Evolutionary conservation across 176 grass and related monocot species (phyloP).

Genomic region (Triticum aestivum): IWGSC_CS_RefSeq_v2.1 NC_057794.1:4110873-4111372

Average conservation of each 20-base stretch:
- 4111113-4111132: slow-evolving; percentile 18
- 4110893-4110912: background rate
- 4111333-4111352: background rate
- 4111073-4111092: slow-evolving; percentile 45
- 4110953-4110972: background rate
- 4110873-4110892: background rate
- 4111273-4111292: background rate
- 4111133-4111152: background rate
- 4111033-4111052: background rate
- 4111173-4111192: slow-evolving; percentile 44
- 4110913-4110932: background rate
- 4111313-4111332: background rate
- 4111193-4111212: slow-evolving; percentile 60
- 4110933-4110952: background rate
- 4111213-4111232: slow-evolving; percentile 42
- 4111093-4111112: slow-evolving; percentile 23
- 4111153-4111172: background rate
- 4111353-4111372: background rate
- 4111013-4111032: slow-evolving; percentile 2
- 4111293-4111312: background rate
- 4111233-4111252: background rate
- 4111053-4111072: slow-evolving; percentile 40
- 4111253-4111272: background rate
- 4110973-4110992: background rate
- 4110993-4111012: background rate